Conservation (phyloP, 2,329 filamentous ascomycete genomes). For the Epichloe gansuensis region DNA sequence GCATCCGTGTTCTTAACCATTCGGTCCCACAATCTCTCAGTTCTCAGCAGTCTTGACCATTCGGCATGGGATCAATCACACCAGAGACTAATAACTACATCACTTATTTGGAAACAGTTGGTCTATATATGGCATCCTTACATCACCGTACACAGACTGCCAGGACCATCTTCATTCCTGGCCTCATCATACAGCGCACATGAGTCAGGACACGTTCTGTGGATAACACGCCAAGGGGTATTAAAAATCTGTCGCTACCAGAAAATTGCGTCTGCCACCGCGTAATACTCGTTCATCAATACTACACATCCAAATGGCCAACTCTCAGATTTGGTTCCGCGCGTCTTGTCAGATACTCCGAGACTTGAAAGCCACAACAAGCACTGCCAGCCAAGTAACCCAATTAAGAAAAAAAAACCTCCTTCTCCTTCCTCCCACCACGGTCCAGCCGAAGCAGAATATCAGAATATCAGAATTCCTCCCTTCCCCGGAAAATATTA, state of each 20-base stretch:
- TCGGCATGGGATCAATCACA: too few species aligned
- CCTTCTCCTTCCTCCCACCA: conserved; percentile 9
- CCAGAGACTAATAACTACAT: too few species aligned
- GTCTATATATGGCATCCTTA: too few species aligned
- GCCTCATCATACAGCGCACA: conserved; percentile 19
- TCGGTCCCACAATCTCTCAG: too few species aligned
- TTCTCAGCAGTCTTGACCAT: too few species aligned
- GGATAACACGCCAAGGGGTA: not conserved
- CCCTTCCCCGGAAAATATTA: conserved; percentile 10
- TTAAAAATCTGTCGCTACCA: not conserved
- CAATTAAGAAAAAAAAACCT: not conserved
- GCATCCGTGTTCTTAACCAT: too few species aligned
- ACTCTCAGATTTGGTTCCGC: not conserved
- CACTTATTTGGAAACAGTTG: too few species aligned
- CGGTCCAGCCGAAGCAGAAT: conserved; percentile 24
- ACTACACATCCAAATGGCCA: conserved; percentile 4
- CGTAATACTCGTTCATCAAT: conserved; percentile 3
- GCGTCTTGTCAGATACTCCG: not conserved
- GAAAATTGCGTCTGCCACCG: not conserved
- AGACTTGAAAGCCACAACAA: conserved; percentile 2
- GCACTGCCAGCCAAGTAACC: not conserved
- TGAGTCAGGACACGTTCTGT: not conserved
- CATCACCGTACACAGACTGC: too few species aligned
- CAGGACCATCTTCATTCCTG: conserved; percentile 1
- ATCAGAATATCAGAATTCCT: not conserved